These are phyloP conservation scores for Elongisporangium prolatum DNA, from an alignment of 352 stramenopile species.

Conservation along the genomic window DNA sequence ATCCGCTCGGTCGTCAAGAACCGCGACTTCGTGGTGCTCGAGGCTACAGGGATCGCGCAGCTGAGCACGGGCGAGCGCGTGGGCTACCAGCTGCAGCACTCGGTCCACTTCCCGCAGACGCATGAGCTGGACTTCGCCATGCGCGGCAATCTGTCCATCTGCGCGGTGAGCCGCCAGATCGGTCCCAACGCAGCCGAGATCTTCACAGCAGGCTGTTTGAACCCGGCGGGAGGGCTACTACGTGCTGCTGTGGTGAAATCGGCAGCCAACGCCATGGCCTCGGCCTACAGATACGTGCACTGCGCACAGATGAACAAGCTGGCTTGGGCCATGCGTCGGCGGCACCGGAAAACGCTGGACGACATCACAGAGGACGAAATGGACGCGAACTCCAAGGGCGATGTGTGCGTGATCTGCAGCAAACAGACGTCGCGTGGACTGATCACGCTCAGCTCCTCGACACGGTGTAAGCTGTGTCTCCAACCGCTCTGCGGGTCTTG, in stretches of 20 bases:
- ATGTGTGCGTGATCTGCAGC: conserved; percentile 20
- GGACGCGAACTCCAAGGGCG: conserved; percentile 4
- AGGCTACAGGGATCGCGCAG: conserved; percentile 39
- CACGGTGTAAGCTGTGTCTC: conserved; percentile 25
- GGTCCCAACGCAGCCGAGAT: conserved; percentile 14
- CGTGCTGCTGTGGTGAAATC: conserved; percentile 31
- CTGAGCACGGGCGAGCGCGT: conserved; percentile 45
- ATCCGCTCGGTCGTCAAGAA: conserved; percentile 38
- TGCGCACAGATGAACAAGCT: conserved; percentile 72
- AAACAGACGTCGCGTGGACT: conserved; percentile 19
- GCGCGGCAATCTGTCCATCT: conserved; percentile 48
- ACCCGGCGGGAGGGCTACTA: conserved; percentile 33
- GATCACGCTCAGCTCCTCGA: conserved; percentile 12
- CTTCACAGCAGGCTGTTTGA: conserved; percentile 22
- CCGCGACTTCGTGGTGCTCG: conserved; percentile 57
- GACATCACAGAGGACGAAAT: conserved; percentile 3
- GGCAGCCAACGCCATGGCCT: conserved; percentile 28
- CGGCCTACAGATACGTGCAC: conserved; percentile 24
- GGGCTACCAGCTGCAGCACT: conserved; percentile 62
- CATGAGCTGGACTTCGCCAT: conserved; percentile 22
- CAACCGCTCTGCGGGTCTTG: conserved; percentile 27
- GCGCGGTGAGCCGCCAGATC: conserved; percentile 46
- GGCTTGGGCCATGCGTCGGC: conserved; percentile 41
- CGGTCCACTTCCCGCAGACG: conserved; percentile 49
- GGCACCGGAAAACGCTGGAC: neutral